Evolutionary conservation across 495 filamentous ascomycete species (phyloP).

Genomic region (Aspergillus sclerotiicarbonarius): DNA sequence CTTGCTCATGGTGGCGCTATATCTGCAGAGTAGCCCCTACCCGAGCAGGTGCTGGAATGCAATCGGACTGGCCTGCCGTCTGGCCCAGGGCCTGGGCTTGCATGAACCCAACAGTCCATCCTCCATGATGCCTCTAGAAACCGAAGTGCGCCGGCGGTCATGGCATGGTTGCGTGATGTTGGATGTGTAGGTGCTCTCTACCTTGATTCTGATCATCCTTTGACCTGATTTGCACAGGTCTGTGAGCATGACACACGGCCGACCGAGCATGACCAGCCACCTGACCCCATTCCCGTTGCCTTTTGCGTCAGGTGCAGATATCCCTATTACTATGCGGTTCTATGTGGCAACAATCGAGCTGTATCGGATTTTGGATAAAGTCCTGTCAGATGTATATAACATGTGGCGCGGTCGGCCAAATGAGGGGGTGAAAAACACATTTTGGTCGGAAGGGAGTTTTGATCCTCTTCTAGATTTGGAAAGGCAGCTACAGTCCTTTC

Average conservation of each 20-base stretch:
- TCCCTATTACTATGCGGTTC: conserved; percentile 30
- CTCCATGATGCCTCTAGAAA: conserved; percentile 32
- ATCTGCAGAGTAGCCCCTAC: conserved; percentile 47
- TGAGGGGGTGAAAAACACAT: background rate
- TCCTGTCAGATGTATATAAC: conserved; percentile 45
- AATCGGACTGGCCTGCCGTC: conserved; percentile 46
- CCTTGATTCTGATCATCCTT: background rate
- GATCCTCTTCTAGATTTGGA: conserved; percentile 43
- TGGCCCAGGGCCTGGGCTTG: conserved; percentile 47
- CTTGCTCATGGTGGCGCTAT: conserved; percentile 41
- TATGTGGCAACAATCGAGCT: conserved; percentile 42
- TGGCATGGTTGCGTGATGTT: conserved; percentile 51
- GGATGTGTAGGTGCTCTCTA: conserved; percentile 36
- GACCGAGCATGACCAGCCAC: conserved; percentile 45
- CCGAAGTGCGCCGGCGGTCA: conserved; percentile 42
- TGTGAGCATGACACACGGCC: conserved; percentile 49
- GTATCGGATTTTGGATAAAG: conserved; percentile 42
- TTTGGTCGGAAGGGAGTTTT: conserved; percentile 23
- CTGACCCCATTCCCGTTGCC: conserved; percentile 34
- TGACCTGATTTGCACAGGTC: conserved; percentile 25
- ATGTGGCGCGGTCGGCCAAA: conserved; percentile 29
- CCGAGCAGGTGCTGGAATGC: conserved; percentile 48
- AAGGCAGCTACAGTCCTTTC: conserved; percentile 34
- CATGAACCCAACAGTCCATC: conserved; percentile 33
- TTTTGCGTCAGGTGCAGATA: background rate